A percentile compares a stretch with the other conserved stretches of the same genome.
phyloP scores from a whole-genome alignment of 148 eudicot species.

The Mesembryanthemum crystallinum region DNA sequence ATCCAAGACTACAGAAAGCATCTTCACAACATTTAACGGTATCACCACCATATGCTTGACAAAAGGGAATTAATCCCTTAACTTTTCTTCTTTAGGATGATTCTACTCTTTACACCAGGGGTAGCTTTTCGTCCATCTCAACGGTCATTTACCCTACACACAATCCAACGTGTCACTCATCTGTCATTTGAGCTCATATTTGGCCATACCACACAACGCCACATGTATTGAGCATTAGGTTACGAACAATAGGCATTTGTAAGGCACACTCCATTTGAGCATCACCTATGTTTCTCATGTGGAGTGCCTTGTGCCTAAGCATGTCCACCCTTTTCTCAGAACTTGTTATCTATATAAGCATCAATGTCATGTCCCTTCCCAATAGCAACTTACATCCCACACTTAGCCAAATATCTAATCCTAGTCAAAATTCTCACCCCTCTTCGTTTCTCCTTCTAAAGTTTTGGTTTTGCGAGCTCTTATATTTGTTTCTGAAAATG shows the following conservation, averaged over 20 bases:
- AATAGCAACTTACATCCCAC: too few relatives aligned
- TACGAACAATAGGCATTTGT: not conserved
- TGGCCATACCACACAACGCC: not conserved
- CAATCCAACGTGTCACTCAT: not conserved
- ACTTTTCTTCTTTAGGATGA: not conserved
- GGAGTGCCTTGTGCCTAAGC: not conserved
- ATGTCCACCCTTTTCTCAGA: not conserved
- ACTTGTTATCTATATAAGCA: too few relatives aligned
- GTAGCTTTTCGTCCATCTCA: not conserved
- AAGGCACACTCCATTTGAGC: not conserved
- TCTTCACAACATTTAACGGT: not conserved
- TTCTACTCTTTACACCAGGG: not conserved
- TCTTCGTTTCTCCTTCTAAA: too few relatives aligned
- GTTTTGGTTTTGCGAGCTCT: too few relatives aligned
- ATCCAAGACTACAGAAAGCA: not conserved
- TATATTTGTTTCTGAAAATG: too few relatives aligned
- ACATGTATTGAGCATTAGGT: not conserved
- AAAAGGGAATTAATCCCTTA: not conserved
- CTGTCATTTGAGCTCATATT: slow-evolving; percentile 1
- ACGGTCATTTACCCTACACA: not conserved
- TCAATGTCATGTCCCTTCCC: too few relatives aligned
- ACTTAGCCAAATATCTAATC: too few relatives aligned
- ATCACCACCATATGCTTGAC: not conserved
- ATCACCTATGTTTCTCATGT: not conserved
- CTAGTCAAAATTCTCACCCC: too few relatives aligned